Evolutionary conservation across 306 rosid species (phyloP).

Genomic region (Trichosanthes cucumerina): DNA sequence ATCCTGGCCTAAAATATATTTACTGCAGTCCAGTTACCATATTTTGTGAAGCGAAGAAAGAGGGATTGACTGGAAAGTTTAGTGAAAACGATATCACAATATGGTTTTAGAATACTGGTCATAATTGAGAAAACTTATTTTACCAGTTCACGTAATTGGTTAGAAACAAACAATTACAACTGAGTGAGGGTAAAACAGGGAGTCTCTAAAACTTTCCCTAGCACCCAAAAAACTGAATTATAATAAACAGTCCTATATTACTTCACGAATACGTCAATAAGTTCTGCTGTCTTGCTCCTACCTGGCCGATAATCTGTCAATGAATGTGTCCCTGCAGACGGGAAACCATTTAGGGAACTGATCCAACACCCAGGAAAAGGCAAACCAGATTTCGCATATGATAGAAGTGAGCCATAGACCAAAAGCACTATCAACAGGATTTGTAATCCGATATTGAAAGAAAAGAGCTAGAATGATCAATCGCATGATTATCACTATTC

Average conservation of each 20-base stretch:
- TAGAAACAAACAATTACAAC: background rate
- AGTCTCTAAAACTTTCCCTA: background rate
- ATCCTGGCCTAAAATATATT: background rate
- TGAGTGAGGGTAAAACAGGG: background rate
- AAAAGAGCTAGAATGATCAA: conserved; percentile 71
- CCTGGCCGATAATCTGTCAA: conserved; percentile 79
- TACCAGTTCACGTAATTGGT: background rate
- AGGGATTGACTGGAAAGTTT: background rate
- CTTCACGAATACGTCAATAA: background rate
- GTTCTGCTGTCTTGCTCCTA: conserved; percentile 9
- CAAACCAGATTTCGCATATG: conserved; percentile 98
- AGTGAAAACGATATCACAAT: background rate
- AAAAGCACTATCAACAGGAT: conserved; percentile 90
- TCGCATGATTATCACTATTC: conserved; percentile 50
- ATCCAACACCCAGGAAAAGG: conserved; percentile 90
- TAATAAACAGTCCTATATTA: background rate
- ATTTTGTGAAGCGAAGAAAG: background rate
- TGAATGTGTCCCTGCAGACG: conserved; percentile 52
- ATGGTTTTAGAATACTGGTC: background rate
- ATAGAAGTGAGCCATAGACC: conserved; percentile 95
- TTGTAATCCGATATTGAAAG: conserved; percentile 84
- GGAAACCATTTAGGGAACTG: conserved; percentile 99
- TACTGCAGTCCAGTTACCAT: background rate
- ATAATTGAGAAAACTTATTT: background rate
- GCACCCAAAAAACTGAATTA: background rate